Percentiles rank a stretch among this genome's conserved stretches.
These are phyloP conservation scores for Aphanomyces invadans DNA, from an alignment of 352 stramenopile genomes.

Conservation along the genomic window DNA sequence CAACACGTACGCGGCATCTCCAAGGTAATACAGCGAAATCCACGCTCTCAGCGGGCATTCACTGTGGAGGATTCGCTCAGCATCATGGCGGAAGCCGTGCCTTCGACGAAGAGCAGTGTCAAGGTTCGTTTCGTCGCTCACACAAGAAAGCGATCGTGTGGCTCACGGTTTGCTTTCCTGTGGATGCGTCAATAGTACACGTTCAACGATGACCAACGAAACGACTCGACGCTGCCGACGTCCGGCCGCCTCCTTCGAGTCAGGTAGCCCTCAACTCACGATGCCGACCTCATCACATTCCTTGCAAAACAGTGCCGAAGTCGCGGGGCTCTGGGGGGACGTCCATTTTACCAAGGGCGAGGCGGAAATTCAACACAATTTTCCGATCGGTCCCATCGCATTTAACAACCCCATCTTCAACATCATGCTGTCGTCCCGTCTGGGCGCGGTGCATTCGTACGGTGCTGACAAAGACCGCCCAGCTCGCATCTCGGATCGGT, in stretches of 20 bases:
- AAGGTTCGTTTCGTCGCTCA: too few relatives aligned
- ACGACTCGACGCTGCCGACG: slow-evolving; percentile 82
- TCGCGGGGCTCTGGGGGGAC: slow-evolving; percentile 78
- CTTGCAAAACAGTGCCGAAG: slow-evolving; percentile 72
- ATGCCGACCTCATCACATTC: too few relatives aligned
- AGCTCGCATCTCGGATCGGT: slow-evolving; percentile 86
- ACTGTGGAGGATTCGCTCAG: slow-evolving; percentile 26
- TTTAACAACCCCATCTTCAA: slow-evolving; percentile 70
- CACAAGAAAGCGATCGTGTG: too few relatives aligned
- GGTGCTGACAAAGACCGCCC: slow-evolving; percentile 31
- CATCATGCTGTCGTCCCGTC: slow-evolving; percentile 70
- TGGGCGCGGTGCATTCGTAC: slow-evolving; percentile 32
- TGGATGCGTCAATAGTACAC: too few relatives aligned
- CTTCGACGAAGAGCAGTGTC: slow-evolving; percentile 87
- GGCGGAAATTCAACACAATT: slow-evolving; percentile 78
- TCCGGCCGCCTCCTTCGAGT: slow-evolving; percentile 85
- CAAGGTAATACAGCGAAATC: slow-evolving; percentile 27
- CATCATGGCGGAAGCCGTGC: slow-evolving; percentile 84
- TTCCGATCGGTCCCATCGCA: slow-evolving; percentile 48
- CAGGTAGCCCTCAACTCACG: slow-evolving; percentile 47
- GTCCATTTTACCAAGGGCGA: slow-evolving; percentile 85
- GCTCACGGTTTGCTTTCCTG: too few relatives aligned
- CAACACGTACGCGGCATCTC: slow-evolving; percentile 83
- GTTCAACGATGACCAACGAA: slow-evolving; percentile 85
- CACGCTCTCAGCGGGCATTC: background rate